Evolutionary conservation across 2,329 filamentous ascomycete species (phyloP).

Genomic region (Aspergillus chevalieri): DNA sequence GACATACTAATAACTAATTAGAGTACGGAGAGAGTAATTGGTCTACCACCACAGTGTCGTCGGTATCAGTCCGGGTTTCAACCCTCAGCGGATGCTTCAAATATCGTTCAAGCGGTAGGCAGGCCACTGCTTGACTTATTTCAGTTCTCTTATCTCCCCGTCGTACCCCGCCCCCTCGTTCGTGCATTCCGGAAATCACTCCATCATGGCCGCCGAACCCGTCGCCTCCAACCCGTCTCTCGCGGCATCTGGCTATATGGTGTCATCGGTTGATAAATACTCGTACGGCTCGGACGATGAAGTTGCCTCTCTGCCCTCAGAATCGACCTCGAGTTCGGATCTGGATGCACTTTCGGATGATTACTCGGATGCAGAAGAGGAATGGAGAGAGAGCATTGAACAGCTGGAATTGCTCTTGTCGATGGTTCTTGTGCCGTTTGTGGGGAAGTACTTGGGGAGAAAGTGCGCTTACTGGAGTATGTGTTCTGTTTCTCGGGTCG

Average conservation of each 20-base stretch:
- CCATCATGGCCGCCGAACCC: slow-evolving; percentile 25
- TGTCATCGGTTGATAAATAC: slow-evolving; percentile 22
- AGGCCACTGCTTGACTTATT: slow-evolving; percentile 29
- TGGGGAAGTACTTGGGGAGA: slow-evolving; percentile 89
- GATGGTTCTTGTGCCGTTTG: slow-evolving; percentile 89
- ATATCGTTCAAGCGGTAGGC: slow-evolving; percentile 25
- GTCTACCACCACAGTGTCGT: neutral
- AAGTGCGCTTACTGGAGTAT: slow-evolving; percentile 95
- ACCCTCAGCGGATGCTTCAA: slow-evolving; percentile 15
- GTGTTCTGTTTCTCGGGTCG: slow-evolving; percentile 8
- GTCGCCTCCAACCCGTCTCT: slow-evolving; percentile 29
- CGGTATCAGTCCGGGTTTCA: neutral
- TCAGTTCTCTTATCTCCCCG: neutral
- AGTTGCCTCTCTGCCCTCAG: slow-evolving; percentile 39
- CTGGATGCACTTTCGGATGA: slow-evolving; percentile 44
- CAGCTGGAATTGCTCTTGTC: slow-evolving; percentile 88
- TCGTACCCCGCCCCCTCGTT: slow-evolving; percentile 1
- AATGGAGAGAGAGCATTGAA: slow-evolving; percentile 92
- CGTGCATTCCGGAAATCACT: slow-evolving; percentile 1
- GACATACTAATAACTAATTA: too few species aligned
- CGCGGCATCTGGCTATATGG: slow-evolving; percentile 35
- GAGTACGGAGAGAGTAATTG: too few species aligned
- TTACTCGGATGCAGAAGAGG: slow-evolving; percentile 79
- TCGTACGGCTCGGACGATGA: slow-evolving; percentile 29
- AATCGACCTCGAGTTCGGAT: slow-evolving; percentile 33